Evolutionary conservation across 1,284 basidiomycete genomes (phyloP).

Genomic region (Blastosporella zonata): DNA sequence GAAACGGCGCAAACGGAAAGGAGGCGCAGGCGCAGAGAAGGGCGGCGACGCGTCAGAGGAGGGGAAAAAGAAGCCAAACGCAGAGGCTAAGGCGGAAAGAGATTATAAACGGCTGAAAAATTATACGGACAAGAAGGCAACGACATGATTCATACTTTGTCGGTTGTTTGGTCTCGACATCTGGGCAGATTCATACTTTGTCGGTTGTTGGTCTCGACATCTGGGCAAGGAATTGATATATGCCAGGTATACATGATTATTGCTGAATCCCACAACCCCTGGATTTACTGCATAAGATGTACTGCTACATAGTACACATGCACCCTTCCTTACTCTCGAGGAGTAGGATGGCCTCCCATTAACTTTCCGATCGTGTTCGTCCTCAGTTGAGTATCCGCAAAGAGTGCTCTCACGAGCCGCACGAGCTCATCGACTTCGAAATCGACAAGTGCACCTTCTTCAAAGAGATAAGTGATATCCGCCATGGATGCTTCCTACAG

Average conservation of each 20-base stretch:
- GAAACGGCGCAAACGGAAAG: constrained; percentile 62
- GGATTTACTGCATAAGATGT: neutral
- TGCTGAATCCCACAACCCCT: neutral
- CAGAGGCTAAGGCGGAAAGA: constrained; percentile 46
- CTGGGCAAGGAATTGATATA: neutral
- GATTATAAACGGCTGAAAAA: constrained; percentile 57
- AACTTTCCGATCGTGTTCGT: constrained; percentile 78
- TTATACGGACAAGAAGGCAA: constrained; percentile 39
- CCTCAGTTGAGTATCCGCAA: constrained; percentile 86
- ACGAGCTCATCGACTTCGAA: constrained; percentile 85
- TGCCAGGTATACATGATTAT: neutral
- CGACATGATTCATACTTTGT: neutral
- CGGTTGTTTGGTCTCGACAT: no score
- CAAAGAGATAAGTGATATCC: constrained; percentile 92
- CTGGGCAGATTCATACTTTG: no score
- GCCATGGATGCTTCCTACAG: constrained; percentile 86
- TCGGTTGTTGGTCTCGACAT: no score
- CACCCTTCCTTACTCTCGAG: constrained; percentile 1
- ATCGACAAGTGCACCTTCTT: constrained; percentile 88
- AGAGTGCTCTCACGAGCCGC: constrained; percentile 81
- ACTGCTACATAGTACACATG: neutral
- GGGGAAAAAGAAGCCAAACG: constrained; percentile 27
- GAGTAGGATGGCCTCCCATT: constrained; percentile 51
- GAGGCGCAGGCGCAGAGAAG: constrained; percentile 60
- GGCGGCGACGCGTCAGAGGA: constrained; percentile 14